phyloP scores from a whole-genome alignment of 2,329 filamentous ascomycete species.

The Penicillium corylophilum region DNA sequence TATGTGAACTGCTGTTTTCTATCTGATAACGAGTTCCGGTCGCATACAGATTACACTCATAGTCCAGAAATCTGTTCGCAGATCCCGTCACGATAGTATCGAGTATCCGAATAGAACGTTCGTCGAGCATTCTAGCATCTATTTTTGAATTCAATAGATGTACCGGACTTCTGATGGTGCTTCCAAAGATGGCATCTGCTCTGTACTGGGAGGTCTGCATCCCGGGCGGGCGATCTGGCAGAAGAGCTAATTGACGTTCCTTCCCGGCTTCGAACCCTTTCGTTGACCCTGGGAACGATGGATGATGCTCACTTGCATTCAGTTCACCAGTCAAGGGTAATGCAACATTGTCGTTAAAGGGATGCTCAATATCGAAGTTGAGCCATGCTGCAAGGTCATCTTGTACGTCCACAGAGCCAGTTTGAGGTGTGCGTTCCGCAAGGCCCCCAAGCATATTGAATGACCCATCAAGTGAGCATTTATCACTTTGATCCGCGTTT shows the following conservation, averaged over 20 bases:
- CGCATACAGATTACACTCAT: constrained; percentile 22
- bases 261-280: neutral
- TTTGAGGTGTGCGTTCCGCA: neutral
- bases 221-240: neutral
- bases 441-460: neutral
- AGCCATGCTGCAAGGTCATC: constrained; percentile 10
- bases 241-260: neutral
- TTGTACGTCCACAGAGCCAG: neutral
- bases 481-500: neutral
- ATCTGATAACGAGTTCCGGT: constrained; percentile 16
- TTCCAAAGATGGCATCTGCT: constrained; percentile 3
- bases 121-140: constrained; percentile 17
- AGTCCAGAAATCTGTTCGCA: constrained; percentile 20
- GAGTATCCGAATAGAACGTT: constrained; percentile 18
- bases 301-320: neutral
- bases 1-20: constrained; percentile 1
- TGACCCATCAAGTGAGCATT: neutral
- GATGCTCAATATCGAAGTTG: constrained; percentile 8
- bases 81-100: constrained; percentile 21
- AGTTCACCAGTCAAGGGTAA: neutral
- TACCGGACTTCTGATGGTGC: constrained; percentile 20
- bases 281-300: neutral
- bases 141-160: constrained; percentile 24
- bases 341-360: neutral
- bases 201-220: no score